Percentiles rank a stretch among this genome's conserved stretches.
phyloP scores from a whole-genome alignment of 768 basidiomycete species.

The Leccinum truebloodii region DNA sequence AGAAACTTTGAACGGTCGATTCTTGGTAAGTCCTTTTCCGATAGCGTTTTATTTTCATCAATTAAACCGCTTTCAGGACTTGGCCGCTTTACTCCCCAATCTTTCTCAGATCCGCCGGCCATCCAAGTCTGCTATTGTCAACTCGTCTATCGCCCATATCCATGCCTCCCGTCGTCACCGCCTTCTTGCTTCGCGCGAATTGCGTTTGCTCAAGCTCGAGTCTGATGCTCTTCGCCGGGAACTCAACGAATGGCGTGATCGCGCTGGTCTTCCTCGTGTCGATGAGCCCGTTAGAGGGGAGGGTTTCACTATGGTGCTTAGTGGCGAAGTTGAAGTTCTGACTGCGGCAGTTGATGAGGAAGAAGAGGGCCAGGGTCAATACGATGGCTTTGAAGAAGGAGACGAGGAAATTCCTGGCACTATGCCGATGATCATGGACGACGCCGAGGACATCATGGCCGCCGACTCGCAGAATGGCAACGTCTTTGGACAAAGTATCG shows the following conservation, averaged over 20 bases:
- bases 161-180: conserved; percentile 82
- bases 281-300: conserved; percentile 76
- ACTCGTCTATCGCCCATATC: conserved; percentile 89
- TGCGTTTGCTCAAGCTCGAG: conserved; percentile 78
- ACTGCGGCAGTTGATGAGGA: conserved; percentile 53
- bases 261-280: conserved; percentile 65
- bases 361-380: conserved; percentile 44
- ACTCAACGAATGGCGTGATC: conserved; percentile 90
- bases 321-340: conserved; percentile 70
- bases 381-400: conserved; percentile 41
- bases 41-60: conserved; percentile 11
- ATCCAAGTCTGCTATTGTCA: conserved; percentile 96
- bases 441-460: conserved; percentile 32
- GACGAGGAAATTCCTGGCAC: conserved; percentile 40
- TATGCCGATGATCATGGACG: conserved; percentile 30
- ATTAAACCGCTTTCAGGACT: conserved; percentile 54
- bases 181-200: conserved; percentile 76
- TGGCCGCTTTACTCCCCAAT: conserved; percentile 89
- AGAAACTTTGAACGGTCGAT: conserved; percentile 91
- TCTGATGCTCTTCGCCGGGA: conserved; percentile 86
- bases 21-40: conserved; percentile 59
- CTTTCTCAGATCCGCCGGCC: conserved; percentile 90
- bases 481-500: conserved; percentile 30
- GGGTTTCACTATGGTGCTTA: conserved; percentile 68
- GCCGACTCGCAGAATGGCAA: conserved; percentile 30